Percentiles rank a stretch among this genome's conserved stretches.
Evolutionary conservation across 495 filamentous ascomycete species (phyloP).

Genomic region (Viridothelium virens): DNA sequence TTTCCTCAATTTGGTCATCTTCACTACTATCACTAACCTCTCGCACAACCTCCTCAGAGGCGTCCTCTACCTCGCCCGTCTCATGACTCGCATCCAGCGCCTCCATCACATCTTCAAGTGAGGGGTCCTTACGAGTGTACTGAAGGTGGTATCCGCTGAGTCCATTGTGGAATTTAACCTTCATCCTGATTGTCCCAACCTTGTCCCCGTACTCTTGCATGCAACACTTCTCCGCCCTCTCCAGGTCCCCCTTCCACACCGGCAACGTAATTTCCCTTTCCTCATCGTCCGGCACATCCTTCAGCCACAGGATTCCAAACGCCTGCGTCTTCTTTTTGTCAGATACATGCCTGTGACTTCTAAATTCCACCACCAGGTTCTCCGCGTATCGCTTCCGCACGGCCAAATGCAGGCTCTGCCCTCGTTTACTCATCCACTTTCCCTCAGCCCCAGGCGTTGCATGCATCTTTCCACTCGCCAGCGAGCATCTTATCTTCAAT

Average conservation of each 20-base stretch:
- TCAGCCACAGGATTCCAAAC: constrained; percentile 59
- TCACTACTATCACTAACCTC: constrained; percentile 25
- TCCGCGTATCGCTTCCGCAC: constrained; percentile 55
- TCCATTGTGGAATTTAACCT: constrained; percentile 49
- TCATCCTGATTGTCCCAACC: constrained; percentile 49
- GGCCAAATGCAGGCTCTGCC: constrained; percentile 41
- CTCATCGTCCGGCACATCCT: constrained; percentile 57
- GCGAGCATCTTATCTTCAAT: constrained; percentile 49
- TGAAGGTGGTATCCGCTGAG: constrained; percentile 49
- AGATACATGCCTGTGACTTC: constrained; percentile 37
- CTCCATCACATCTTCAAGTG: constrained; percentile 53
- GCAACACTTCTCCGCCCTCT: constrained; percentile 28
- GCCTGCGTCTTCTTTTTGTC: constrained; percentile 49
- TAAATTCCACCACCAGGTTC: constrained; percentile 54
- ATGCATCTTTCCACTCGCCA: constrained; percentile 49
- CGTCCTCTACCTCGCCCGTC: constrained; percentile 23
- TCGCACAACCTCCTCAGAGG: constrained; percentile 4
- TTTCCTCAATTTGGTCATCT: constrained; percentile 20
- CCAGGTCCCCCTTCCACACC: constrained; percentile 43
- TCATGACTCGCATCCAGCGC: constrained; percentile 55
- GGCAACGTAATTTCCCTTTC: constrained; percentile 45
- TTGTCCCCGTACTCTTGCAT: constrained; percentile 38
- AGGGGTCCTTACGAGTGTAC: constrained; percentile 43
- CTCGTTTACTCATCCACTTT: constrained; percentile 39
- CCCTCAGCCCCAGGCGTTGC: constrained; percentile 21